These are phyloP conservation scores for Serendipita sp. DNA, from an alignment of 768 basidiomycete genomes.

Conservation along the genomic window DNA sequence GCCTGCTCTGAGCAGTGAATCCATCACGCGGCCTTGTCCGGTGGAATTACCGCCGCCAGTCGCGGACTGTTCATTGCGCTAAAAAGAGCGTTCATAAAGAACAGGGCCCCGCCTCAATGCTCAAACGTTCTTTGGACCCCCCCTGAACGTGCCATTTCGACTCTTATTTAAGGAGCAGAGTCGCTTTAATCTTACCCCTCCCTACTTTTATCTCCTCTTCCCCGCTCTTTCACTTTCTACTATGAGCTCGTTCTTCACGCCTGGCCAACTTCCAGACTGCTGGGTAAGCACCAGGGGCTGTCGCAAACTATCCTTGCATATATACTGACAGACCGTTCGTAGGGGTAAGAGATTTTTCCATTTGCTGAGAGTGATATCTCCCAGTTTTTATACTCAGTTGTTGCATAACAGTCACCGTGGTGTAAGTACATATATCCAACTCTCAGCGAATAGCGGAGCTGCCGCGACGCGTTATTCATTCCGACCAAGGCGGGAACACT, in stretches of 20 bases:
- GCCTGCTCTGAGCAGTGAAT: no score
- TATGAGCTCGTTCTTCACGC: background rate
- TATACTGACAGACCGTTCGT: background rate
- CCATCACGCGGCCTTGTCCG: no score
- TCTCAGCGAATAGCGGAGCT: no score
- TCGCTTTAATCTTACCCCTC: background rate
- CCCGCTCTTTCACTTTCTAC: background rate
- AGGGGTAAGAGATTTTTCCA: background rate
- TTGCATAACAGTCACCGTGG: constrained; percentile 30
- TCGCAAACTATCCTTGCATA: background rate
- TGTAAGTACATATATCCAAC: constrained; percentile 22
- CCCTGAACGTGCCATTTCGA: background rate
- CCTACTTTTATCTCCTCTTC: background rate
- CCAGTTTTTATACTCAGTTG: background rate
- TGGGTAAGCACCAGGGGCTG: background rate
- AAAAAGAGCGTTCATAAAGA: no score
- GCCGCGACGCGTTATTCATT: no score
- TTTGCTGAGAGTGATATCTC: background rate
- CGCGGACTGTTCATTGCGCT: no score
- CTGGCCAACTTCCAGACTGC: background rate
- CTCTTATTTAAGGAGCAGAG: background rate
- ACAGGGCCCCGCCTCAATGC: background rate
- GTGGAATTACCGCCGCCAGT: no score
- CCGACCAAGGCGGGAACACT: background rate
- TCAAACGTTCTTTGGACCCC: background rate